phyloP scores from a whole-genome alignment of 495 filamentous ascomycete species.

The Neohortaea acidophila region DNA sequence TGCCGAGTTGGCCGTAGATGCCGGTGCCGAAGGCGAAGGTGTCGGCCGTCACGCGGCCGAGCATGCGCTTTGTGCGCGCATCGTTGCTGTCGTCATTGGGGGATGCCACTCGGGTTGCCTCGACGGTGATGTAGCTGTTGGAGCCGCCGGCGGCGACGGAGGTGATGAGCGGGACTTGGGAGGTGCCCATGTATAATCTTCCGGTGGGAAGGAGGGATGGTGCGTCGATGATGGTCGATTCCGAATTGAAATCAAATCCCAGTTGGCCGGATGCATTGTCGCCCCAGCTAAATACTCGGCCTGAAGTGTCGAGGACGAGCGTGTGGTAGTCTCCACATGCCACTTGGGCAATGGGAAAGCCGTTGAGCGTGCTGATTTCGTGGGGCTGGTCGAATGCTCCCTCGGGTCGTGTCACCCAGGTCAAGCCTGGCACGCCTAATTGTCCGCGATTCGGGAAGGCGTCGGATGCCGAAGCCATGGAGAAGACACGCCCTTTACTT shows the following conservation, averaged over 20 bases:
- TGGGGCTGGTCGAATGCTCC: slow-evolving; percentile 69
- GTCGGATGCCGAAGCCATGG: slow-evolving; percentile 60
- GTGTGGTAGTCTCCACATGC: slow-evolving; percentile 83
- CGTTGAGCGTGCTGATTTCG: slow-evolving; percentile 50
- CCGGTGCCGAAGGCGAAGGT: slow-evolving; percentile 77
- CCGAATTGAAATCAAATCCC: slow-evolving; percentile 51
- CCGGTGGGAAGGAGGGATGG: slow-evolving; percentile 54
- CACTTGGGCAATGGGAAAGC: slow-evolving; percentile 50
- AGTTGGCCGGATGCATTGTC: slow-evolving; percentile 82
- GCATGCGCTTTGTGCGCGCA: slow-evolving; percentile 22
- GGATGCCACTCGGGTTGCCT: slow-evolving; percentile 45
- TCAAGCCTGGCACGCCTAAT: slow-evolving; percentile 68
- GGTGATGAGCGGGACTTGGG: slow-evolving; percentile 45
- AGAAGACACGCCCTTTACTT: slow-evolving; percentile 72
- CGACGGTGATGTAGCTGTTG: slow-evolving; percentile 75
- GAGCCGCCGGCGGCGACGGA: slow-evolving; percentile 67
- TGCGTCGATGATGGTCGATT: slow-evolving; percentile 45
- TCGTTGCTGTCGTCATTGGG: slow-evolving; percentile 28
- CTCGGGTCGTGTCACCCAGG: slow-evolving; percentile 59
- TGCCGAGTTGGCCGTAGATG: slow-evolving; percentile 69
- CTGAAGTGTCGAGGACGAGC: slow-evolving; percentile 54
- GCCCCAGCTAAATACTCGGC: slow-evolving; percentile 73
- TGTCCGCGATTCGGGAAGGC: slow-evolving; percentile 72
- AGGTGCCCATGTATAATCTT: slow-evolving; percentile 52
- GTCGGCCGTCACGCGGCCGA: slow-evolving; percentile 49